phyloP scores from a whole-genome alignment of 1,284 basidiomycete genomes.

The Ceratobasidium sp. region DNA sequence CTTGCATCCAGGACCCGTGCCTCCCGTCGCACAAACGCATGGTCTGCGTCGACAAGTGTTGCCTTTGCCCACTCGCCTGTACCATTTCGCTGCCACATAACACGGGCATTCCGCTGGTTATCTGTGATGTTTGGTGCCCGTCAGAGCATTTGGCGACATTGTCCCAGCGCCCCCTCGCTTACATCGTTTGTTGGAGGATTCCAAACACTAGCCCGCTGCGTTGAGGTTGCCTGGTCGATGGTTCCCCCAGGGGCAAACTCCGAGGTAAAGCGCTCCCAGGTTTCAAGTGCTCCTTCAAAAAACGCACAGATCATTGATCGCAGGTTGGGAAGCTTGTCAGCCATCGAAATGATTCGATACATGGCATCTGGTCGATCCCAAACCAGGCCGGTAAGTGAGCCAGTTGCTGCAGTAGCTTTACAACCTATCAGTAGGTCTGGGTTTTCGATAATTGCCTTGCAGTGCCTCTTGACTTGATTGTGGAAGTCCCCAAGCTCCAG shows the following conservation, averaged over 20 bases:
- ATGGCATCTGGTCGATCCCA: slow-evolving; percentile 29
- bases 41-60: background rate
- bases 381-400: background rate
- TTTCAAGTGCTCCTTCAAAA: slow-evolving; percentile 26
- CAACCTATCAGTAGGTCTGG: slow-evolving; percentile 39
- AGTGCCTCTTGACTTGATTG: slow-evolving; percentile 32
- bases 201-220: background rate
- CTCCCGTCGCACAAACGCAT: background rate
- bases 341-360: background rate
- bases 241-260: slow-evolving; percentile 18
- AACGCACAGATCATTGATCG: slow-evolving; percentile 5
- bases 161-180: slow-evolving; percentile 17
- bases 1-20: slow-evolving; percentile 2
- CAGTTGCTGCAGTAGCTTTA: background rate
- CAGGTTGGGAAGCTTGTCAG: slow-evolving; percentile 13
- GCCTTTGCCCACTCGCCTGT: background rate
- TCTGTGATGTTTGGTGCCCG: slow-evolving; percentile 6
- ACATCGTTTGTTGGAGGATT: slow-evolving; percentile 34
- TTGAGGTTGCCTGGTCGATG: slow-evolving; percentile 7
- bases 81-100: slow-evolving; percentile 8
- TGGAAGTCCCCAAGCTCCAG: slow-evolving; percentile 48
- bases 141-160: slow-evolving; percentile 16
- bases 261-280: slow-evolving; percentile 36
- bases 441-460: slow-evolving; percentile 21
- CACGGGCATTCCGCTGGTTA: slow-evolving; percentile 20